Conservation (phyloP, 441 rosid species). For the Erodium trifolium region DNA sequence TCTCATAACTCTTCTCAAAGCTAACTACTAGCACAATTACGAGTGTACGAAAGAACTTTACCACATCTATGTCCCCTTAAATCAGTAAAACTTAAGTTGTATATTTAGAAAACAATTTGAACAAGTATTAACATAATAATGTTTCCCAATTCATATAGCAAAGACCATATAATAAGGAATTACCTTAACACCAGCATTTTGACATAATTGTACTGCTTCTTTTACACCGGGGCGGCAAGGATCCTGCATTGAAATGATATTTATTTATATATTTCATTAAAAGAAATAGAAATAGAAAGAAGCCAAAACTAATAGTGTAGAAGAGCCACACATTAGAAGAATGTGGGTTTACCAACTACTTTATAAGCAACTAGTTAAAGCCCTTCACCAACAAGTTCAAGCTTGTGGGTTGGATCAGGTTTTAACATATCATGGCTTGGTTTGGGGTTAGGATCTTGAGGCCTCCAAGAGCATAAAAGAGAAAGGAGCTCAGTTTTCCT, state of each 20-base stretch:
- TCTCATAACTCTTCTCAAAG: background rate
- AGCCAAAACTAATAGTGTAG: background rate
- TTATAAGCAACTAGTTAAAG: too few species aligned
- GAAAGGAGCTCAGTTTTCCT: too few species aligned
- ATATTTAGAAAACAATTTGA: background rate
- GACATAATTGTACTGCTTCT: constrained; percentile 77
- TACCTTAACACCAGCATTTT: constrained; percentile 86
- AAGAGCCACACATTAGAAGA: too few species aligned
- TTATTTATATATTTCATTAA: background rate
- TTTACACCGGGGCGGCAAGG: constrained; percentile 90
- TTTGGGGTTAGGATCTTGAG: too few species aligned
- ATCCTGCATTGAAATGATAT: constrained; percentile 42
- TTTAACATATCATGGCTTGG: too few species aligned
- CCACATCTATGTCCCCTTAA: background rate
- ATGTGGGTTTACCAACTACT: too few species aligned
- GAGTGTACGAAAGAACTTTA: background rate
- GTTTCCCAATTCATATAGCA: too few species aligned
- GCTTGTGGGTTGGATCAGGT: too few species aligned
- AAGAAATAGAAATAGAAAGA: background rate
- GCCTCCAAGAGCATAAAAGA: too few species aligned
- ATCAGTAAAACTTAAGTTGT: background rate
- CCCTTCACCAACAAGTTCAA: too few species aligned
- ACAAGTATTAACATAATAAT: background rate
- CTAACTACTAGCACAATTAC: background rate
- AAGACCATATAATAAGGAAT: background rate